Conservation (phyloP, 495 filamentous ascomycete genomes). For the Neohortaea acidophila region DNA sequence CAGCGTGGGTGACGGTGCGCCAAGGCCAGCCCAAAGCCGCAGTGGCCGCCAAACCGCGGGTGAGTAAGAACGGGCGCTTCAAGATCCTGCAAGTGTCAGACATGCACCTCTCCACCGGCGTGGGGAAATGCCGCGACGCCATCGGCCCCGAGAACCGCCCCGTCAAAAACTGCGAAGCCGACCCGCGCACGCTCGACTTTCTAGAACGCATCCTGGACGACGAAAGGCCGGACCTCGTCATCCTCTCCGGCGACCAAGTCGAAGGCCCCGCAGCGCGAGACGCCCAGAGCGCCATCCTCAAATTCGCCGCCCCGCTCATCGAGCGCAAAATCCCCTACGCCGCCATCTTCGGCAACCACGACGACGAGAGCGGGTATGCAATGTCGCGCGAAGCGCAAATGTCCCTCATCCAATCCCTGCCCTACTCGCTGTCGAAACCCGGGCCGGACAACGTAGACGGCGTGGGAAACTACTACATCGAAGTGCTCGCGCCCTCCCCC, state of each 20-base stretch:
- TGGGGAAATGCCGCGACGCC: conserved; percentile 69
- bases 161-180: conserved; percentile 72
- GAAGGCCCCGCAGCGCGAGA: conserved; percentile 88
- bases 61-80: conserved; percentile 81
- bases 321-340: conserved; percentile 83
- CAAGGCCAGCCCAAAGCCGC: conserved; percentile 45
- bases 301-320: conserved; percentile 74
- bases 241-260: conserved; percentile 85
- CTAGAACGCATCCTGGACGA: conserved; percentile 66
- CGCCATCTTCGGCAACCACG: conserved; percentile 92
- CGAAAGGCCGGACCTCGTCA: conserved; percentile 81
- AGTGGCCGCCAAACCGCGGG: conserved; percentile 34
- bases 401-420: conserved; percentile 68
- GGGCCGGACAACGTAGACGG: conserved; percentile 76
- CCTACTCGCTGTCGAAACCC: conserved; percentile 70
- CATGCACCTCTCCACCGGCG: conserved; percentile 78
- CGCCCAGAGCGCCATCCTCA: conserved; percentile 83
- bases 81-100: conserved; percentile 94
- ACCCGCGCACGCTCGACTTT: conserved; percentile 83
- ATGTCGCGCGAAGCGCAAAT: conserved; percentile 63
- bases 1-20: conserved; percentile 58
- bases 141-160: conserved; percentile 72
- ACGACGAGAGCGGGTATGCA: conserved; percentile 61
- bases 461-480: conserved; percentile 87
- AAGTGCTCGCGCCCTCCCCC: conserved; percentile 65